These are phyloP conservation scores for Solanum bulbocastanum DNA, from an alignment of 257 asterid genomes.

Conservation along the genomic window DNA sequence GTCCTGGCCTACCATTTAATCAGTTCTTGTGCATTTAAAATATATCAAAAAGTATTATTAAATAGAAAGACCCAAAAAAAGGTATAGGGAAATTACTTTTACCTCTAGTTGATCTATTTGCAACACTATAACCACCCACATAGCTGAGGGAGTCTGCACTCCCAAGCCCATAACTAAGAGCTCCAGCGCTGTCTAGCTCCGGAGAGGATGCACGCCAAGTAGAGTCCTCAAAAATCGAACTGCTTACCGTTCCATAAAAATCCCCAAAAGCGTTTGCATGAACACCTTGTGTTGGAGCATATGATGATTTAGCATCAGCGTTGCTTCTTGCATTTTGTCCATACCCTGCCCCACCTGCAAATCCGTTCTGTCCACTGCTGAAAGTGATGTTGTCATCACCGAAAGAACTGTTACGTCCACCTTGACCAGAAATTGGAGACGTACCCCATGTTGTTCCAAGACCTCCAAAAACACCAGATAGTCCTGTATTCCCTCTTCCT, in stretches of 20 bases:
- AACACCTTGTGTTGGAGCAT: conserved; percentile 24
- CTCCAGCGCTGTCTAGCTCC: conserved; percentile 30
- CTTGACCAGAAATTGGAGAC: conserved; percentile 37
- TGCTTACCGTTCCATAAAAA: conserved; percentile 24
- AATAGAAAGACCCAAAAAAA: not conserved
- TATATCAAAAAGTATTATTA: not conserved
- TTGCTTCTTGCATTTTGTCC: conserved; percentile 33
- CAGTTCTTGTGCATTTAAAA: not conserved
- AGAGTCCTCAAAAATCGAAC: conserved; percentile 31
- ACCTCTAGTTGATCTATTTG: conserved; percentile 70
- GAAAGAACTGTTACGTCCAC: conserved; percentile 29
- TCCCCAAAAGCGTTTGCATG: conserved; percentile 33
- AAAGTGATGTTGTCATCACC: conserved; percentile 20
- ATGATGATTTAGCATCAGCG: conserved; percentile 24
- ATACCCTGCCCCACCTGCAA: conserved; percentile 27
- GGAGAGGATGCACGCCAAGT: conserved; percentile 47
- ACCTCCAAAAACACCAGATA: conserved; percentile 37
- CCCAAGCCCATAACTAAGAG: conserved; percentile 41
- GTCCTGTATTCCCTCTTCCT: conserved; percentile 30
- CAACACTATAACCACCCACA: conserved; percentile 47
- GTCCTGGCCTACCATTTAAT: not conserved
- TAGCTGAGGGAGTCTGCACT: conserved; percentile 35
- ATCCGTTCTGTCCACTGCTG: conserved; percentile 27
- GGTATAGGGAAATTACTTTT: not conserved
- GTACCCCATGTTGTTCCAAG: conserved; percentile 60